Evolutionary conservation across 2,329 filamentous ascomycete genomes (phyloP), one percentile per base, ranked within the genome.

Genomic region (Zymoseptoria passerinii): DNA sequence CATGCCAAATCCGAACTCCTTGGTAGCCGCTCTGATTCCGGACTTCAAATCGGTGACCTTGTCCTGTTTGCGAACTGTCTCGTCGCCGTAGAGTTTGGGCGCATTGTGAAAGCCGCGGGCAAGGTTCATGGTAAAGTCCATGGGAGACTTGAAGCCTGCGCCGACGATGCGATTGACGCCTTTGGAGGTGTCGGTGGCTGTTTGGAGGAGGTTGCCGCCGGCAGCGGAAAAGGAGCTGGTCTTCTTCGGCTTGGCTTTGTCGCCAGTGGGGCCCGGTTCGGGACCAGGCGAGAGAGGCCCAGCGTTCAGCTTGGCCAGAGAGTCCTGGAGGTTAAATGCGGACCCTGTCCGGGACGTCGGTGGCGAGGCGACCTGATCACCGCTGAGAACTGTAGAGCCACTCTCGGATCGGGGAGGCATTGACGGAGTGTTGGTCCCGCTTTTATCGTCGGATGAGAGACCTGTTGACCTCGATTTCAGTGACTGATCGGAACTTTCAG

Each of bases 71-170:
- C 89, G 81, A 0, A 96, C 85, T 1, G 86, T 92, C 1, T 89
- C 84, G 67, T 95, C 91, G 49, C 91, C 88, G 69, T 96, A 96
- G 0, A 96, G 77, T 65, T 83, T 86, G 0, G 92, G 91, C 5
- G 89, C 87, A 66, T 96, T 96, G 69, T 92, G 87, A 70, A 96
- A 95, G 0, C 92, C 92, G 71, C 88, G 88, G 0, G 91, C 87
- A 28, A 96, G 74, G 1, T 87, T 88, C 54, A 96, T 76, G 20
- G 89, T 90, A 65, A 96, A 89, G 71, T 95, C 90, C 81, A 95
- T 87, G 0, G 92, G 92, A 0, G 86, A 86, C 68, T 88, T 89
- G 61, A 92, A 66, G 13, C 70, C 70, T 19, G 72, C 71, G 10
- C 69, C 69, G 4, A 73, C 62, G 29, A 74, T 73, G 23, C 68